Percentiles rank a stretch among this genome's conserved stretches.
Conservation (phyloP, 108 stramenopile species). For the Nannochloropsis gaditana region DNA sequence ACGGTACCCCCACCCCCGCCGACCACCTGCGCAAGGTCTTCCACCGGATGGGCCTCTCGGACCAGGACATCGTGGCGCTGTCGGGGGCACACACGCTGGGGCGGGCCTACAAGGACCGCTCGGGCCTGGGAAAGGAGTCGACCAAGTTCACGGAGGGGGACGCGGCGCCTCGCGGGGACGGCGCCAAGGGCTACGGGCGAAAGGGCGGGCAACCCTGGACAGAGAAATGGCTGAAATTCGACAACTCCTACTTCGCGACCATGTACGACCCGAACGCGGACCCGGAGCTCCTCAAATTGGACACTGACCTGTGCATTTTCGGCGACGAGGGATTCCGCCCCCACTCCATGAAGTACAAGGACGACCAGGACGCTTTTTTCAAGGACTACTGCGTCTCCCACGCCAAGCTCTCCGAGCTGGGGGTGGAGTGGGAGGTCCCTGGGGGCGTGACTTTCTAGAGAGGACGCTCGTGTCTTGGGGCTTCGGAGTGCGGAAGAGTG, state of each 20-base stretch:
- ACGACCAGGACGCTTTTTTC: conserved; percentile 47
- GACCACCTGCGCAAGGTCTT: conserved; percentile 47
- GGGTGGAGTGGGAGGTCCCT: conserved; percentile 42
- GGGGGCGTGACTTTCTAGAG: conserved; percentile 22
- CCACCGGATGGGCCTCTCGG: conserved; percentile 53
- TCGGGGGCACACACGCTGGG: conserved; percentile 56
- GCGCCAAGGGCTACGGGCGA: conserved; percentile 38
- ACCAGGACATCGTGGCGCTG: conserved; percentile 55
- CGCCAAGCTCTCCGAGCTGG: conserved; percentile 51
- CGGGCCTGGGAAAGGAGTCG: conserved; percentile 40
- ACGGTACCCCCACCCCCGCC: neutral
- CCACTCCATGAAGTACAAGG: conserved; percentile 43
- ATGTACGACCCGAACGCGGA: conserved; percentile 41
- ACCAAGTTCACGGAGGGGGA: conserved; percentile 47
- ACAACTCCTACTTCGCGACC: conserved; percentile 57
- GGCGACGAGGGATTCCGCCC: conserved; percentile 43
- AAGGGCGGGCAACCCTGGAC: conserved; percentile 55
- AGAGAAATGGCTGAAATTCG: conserved; percentile 54
- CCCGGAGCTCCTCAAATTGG: conserved; percentile 52
- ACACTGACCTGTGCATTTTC: conserved; percentile 50
- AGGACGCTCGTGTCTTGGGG: too few species aligned
- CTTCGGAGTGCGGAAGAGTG: too few species aligned
- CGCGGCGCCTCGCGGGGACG: conserved; percentile 32
- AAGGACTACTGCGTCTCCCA: conserved; percentile 51
- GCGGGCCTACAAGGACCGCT: conserved; percentile 53